Base-by-base conservation (phyloP, 2,329 filamentous ascomycete species). In the Cladosporium sp. region DNA sequence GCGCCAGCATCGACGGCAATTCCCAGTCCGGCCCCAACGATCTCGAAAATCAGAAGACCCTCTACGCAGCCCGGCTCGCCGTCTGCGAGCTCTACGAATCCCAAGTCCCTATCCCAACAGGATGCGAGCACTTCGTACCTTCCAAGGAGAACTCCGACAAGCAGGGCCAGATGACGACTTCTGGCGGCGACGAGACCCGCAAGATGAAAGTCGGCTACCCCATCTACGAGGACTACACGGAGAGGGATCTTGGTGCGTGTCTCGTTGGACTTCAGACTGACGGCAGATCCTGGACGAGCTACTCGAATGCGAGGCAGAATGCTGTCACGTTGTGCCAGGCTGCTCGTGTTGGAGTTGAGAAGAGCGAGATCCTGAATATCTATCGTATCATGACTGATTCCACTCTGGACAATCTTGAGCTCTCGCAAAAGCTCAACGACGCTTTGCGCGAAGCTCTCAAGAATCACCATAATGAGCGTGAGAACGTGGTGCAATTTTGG, bases 251-350 rank as follows among this genome's bases (percentile, higher is more conserved):
- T 19, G 70, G 73, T 43, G 60, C 68, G 9, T 87, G 83, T 58
- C 67, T 83, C 4, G 72, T 69, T 43, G 74, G 74, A 4, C 66
- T 86, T 1, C 76, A 78, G 38, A 37, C 46, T 7, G 48, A 52
- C 43, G 73, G 74, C 14, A 72, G 76, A 19, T 74, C 77, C 63
- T 86, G 82, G 82, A 83, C 76, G 1, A 84, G 81, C 19, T 86
- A 82, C 68, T 81, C 79, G 58, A 83, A 83, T 64, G 79, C 74
- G 53, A 73, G 76, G 52, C 79, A 83, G 52, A 82, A 83, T 58
- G 81, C 81, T 2, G 70, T 81, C 41, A 68, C 81, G 14, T 80
- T 86, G 59, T 86, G 84, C 58, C 77, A 83, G 56, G 81, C 81
- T 28, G 77, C 79, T 40, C 75, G 82, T 35, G 69, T 75, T 40